Conservation (phyloP, 1,284 basidiomycete genomes). For the Gymnopus androsaceus region DNA sequence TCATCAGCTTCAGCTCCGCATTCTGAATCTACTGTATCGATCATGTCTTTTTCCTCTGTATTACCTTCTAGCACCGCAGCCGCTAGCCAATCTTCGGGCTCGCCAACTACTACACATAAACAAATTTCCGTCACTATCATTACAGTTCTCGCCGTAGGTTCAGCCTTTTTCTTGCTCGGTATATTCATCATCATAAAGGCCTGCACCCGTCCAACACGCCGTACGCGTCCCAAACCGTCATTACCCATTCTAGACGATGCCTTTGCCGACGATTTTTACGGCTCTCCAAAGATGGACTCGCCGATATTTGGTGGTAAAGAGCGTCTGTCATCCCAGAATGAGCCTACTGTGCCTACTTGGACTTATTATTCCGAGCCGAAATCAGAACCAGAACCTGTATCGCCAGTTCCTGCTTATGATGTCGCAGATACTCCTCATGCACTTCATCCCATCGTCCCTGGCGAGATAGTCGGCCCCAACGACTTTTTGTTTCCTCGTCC, state of each 20-base stretch:
- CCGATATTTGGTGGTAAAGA: conserved; percentile 77
- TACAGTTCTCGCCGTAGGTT: conserved; percentile 60
- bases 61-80: no score
- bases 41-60: conserved; percentile 18
- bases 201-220: conserved; percentile 49
- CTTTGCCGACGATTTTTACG: conserved; percentile 43
- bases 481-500: conserved; percentile 13
- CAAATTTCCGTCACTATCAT: conserved; percentile 46
- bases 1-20: no score
- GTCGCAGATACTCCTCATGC: background rate
- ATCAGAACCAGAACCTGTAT: conserved; percentile 12
- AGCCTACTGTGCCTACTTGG: conserved; percentile 54
- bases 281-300: conserved; percentile 51
- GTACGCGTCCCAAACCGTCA: conserved; percentile 61
- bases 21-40: conserved; percentile 14
- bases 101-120: conserved; percentile 21
- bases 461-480: background rate
- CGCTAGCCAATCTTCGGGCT: no score
- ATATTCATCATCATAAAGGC: conserved; percentile 51
- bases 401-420: background rate
- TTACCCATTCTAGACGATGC: conserved; percentile 65
- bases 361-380: conserved; percentile 55
- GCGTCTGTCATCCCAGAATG: conserved; percentile 50
- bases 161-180: conserved; percentile 56
- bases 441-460: background rate